Evolutionary conservation across 75 land plant genomes (phyloP), one percentile per base, ranked within the genome.

Genomic region (Azolla pinnata): DNA sequence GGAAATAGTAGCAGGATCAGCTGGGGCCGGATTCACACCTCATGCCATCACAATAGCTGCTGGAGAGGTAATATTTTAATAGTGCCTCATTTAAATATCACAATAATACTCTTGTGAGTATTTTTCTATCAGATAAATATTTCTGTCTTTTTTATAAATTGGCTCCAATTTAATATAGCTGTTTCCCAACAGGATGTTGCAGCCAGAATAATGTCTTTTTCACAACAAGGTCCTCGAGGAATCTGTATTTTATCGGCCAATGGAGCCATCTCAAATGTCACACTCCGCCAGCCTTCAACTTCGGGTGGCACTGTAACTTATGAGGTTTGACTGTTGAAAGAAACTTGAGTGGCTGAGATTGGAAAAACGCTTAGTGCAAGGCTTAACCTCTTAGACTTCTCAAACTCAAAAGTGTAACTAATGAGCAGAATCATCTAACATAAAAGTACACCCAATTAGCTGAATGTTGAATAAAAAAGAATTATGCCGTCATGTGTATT

Each of bases 1-100:
- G 28, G 80, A 77, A 40, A 56, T 66, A 63, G 65, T 74, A 38
- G 73, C 84, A 40, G 69, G 67, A 35, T 73, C 87, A 23, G 80
- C 79, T 4, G 85, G 85, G 28, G 82, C 64, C 29, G 80, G 75
- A 23, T 88, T 88, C 57, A 88, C 84, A 9, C 93, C 93, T 12
- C 93, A 84, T 68, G 71, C 85, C 21, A 68, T 88, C 19, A 88
- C 85, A 25, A 74, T 88, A 47, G 73, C 74, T 40, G 69, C 85
- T 48, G 93, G 88, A 26, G 93, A 84, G 87, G 93, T 84, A 77
- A 20, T 29, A 31, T 19, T 54, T 31, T 19, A 23, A 18, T 30
- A 4, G 1, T 17, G 48, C 14, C 18, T 38, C 7, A 38, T 38
- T 38, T 38, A 14, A 38, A 14, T 50, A 12, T 35, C 40, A 35